Evolutionary conservation across 768 basidiomycete species (phyloP).

Genomic region (Macrolepiota fuliginosa): DNA sequence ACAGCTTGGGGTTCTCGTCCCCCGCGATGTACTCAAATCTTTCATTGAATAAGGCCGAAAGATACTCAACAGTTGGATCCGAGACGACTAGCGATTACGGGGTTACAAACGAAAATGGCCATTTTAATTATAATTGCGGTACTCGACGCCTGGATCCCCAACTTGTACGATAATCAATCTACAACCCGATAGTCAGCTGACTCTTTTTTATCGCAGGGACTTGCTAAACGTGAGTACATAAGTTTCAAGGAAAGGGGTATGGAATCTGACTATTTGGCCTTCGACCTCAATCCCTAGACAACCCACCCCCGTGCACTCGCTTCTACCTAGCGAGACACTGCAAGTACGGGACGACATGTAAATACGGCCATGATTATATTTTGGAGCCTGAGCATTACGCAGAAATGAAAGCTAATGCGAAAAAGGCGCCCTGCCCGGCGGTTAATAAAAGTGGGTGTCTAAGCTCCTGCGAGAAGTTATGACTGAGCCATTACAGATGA

Average conservation of each 20-base stretch:
- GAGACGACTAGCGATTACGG: constrained; percentile 4
- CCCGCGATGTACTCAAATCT: not conserved
- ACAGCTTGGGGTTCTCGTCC: not conserved
- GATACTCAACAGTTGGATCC: not conserved
- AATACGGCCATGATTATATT: constrained; percentile 61
- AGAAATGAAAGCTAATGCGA: constrained; percentile 54
- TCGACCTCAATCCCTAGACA: constrained; percentile 36
- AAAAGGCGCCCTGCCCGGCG: constrained; percentile 59
- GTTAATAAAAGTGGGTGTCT: constrained; percentile 49
- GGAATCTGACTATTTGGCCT: constrained; percentile 9
- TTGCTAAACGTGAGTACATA: constrained; percentile 56
- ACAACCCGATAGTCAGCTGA: constrained; percentile 10
- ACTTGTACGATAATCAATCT: constrained; percentile 33
- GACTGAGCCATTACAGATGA: constrained; percentile 37
- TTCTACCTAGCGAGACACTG: constrained; percentile 58
- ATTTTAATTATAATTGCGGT: constrained; percentile 17
- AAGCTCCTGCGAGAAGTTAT: not conserved
- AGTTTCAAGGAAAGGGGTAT: not conserved
- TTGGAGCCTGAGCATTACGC: constrained; percentile 51
- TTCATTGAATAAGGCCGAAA: not conserved
- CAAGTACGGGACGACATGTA: constrained; percentile 56
- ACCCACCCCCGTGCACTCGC: constrained; percentile 64
- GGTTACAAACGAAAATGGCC: constrained; percentile 3
- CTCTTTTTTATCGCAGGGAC: constrained; percentile 35
- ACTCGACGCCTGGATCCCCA: constrained; percentile 49